These are phyloP conservation scores for Cenchrus americanus DNA, from an alignment of 176 grass and related monocot genomes.

Conservation along the genomic window DNA sequence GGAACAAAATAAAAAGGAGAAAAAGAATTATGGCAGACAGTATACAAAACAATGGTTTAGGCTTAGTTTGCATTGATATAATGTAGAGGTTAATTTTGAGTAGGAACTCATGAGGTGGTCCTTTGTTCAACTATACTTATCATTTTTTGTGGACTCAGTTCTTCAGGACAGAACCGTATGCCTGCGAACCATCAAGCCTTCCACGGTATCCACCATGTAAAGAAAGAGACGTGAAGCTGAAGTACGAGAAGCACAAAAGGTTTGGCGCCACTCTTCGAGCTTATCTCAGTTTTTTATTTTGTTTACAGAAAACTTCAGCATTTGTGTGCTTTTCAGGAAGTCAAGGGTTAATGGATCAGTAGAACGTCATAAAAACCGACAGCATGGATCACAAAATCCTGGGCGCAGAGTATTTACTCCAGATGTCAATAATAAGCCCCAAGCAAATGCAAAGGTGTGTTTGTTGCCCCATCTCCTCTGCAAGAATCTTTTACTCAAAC, in stretches of 20 bases:
- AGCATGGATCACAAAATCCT: constrained; percentile 51
- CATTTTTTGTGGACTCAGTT: constrained; percentile 63
- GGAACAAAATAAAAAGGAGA: neutral
- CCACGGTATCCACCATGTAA: constrained; percentile 84
- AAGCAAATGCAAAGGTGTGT: constrained; percentile 56
- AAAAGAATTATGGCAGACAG: neutral
- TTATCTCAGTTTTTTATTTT: constrained; percentile 27
- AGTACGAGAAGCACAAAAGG: constrained; percentile 74
- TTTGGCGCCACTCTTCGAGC: constrained; percentile 24
- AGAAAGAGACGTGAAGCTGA: constrained; percentile 84
- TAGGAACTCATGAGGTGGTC: neutral
- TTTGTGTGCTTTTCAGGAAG: constrained; percentile 58
- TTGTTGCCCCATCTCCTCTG: constrained; percentile 9
- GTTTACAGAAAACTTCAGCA: neutral
- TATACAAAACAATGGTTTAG: neutral
- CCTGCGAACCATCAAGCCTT: constrained; percentile 88
- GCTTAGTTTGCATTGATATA: neutral
- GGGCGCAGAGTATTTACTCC: constrained; percentile 69
- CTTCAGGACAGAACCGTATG: constrained; percentile 90
- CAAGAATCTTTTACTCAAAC: neutral
- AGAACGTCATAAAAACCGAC: constrained; percentile 54
- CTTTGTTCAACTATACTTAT: constrained; percentile 39
- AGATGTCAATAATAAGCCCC: constrained; percentile 47
- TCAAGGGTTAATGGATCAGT: constrained; percentile 55
- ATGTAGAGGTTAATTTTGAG: constrained; percentile 3